Evolutionary conservation across 371 early-diverging fungal genomes (phyloP), one percentile per base, ranked within the genome.

Genomic region (Nematocida minor): DNA sequence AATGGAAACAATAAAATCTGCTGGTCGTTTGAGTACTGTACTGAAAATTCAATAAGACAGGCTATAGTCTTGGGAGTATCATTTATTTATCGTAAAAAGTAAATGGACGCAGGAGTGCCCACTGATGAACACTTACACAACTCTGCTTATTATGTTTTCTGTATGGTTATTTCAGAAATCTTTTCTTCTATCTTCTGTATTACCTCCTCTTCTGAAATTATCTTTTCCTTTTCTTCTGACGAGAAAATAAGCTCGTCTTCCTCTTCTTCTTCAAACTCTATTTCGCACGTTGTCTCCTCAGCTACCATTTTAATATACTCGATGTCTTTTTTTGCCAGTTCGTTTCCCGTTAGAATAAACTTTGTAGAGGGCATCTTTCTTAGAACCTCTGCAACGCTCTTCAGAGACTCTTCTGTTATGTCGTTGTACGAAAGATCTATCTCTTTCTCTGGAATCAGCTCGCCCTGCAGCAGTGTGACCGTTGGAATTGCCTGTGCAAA

Each of bases 401-500:
- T 60, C 2, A 84, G 31, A 14, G 68, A 67, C 14, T 80, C 79
- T 22, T 82, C 67, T 44, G 79, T 79, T 32, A 84, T 74, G 31
- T 83, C 84, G 69, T 84, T 84, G 62, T 82, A 82, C 20, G 84
- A 83, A 36, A 86, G 40, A 71, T 86, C 84, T 1, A 86, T 57
- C 2, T 66, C 62, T 20, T 48, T 54, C 55, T 80, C 68, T 18
- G 60, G 66, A 2, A 81, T 79, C 1, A 67, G 80, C 55, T 82
- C 63, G n/a, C 48, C 29, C 47, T 70, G 51, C 25, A 55, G 22
- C 20, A 9, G 14, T 32, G 29, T 47, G n/a, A 80, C 80, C 18
- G 60, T 38, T 9, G 7, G 44, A 6, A 82, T 64, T 29, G 63
- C 18, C 9, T 53, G 48, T 47, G 81, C 40, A 67, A 86, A 79